Evolutionary conservation across 345 rosid species (phyloP), one percentile per base, ranked within the genome.

Genomic region (Melaleuca alternifolia): DNA sequence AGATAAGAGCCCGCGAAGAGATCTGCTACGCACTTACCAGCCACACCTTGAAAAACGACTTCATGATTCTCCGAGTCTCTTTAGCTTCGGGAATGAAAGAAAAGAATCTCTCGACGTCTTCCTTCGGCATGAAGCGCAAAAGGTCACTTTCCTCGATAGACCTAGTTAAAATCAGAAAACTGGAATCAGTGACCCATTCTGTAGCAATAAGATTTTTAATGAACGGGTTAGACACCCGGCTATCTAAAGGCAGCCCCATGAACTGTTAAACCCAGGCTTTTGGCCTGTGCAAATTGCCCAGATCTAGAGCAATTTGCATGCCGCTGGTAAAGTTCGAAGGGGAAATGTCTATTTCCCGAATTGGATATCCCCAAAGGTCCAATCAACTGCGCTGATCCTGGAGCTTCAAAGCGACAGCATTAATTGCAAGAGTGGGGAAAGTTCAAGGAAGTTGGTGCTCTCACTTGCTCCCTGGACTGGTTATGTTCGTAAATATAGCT

Each of bases 121-220:
- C 94, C 89, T 85, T 83, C 84, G 85, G 89, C 94, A 95, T 87
- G 91, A 93, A 93, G 11, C 90, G 91, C 85, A 86, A 85, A 14
- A 94, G 93, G 82, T 94, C 94, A 10, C 91, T 93, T 87, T 94
- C 91, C 21, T 93, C 92, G 11, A 94, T 91, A 88, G 87, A 89
- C 91, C 95, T 93, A 62, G 23, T 12, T 30, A 65, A 57, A 2
- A 16, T 6, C 6, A 65, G 46, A 30, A 65, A 65, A 65, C 24
- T 30, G 46, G 24, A 8, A 1, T 62, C 76, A 62, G 76, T 28
- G 11, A 28, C 2, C 0, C 4, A 14, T 18, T 28, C 20, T 61
- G 20, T 37, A 28, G 75, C 41, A 28, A 28, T 28, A 0, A 82
- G 59, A 30, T 84, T n/a, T 10, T 83, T 12, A 56, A 46, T 21